These are phyloP conservation scores for Pyrus communis DNA, from an alignment of 306 rosid genomes.

Conservation along the genomic window DNA sequence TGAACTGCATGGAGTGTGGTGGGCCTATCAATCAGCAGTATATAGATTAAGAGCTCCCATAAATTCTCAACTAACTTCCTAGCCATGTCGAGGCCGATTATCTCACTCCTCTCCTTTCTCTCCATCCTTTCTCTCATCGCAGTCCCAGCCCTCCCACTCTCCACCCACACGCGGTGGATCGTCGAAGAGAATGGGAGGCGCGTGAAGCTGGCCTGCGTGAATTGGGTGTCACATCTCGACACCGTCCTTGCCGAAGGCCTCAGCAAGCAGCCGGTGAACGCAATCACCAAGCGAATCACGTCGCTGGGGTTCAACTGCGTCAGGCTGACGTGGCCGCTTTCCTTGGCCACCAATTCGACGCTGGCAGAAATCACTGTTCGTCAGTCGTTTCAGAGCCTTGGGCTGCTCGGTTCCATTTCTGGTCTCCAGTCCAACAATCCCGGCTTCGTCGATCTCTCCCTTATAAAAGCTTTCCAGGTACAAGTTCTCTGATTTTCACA, in stretches of 20 bases:
- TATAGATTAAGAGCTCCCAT: no score
- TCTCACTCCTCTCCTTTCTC: not conserved
- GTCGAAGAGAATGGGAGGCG: constrained; percentile 47
- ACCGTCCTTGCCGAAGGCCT: constrained; percentile 75
- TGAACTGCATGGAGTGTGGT: not conserved
- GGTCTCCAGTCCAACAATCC: constrained; percentile 70
- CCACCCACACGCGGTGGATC: constrained; percentile 72
- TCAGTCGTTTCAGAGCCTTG: constrained; percentile 53
- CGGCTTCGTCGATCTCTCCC: constrained; percentile 53
- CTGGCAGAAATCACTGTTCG: constrained; percentile 60
- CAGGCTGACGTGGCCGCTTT: constrained; percentile 81
- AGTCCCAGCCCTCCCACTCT: constrained; percentile 34
- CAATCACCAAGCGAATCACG: constrained; percentile 30
- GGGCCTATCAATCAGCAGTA: not conserved
- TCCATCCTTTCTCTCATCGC: not conserved
- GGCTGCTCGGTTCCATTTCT: constrained; percentile 33
- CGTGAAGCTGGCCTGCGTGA: constrained; percentile 76
- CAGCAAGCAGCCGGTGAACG: constrained; percentile 55
- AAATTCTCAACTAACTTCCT: not conserved
- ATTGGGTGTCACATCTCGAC: constrained; percentile 81
- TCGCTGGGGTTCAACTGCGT: constrained; percentile 85
- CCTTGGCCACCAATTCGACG: constrained; percentile 44
- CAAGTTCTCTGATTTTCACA: not conserved
- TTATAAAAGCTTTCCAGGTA: constrained; percentile 67
- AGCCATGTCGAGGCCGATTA: not conserved